Evolutionary conservation across 2,329 filamentous ascomycete species (phyloP).

Genomic region (Myriangium duriaei): DNA sequence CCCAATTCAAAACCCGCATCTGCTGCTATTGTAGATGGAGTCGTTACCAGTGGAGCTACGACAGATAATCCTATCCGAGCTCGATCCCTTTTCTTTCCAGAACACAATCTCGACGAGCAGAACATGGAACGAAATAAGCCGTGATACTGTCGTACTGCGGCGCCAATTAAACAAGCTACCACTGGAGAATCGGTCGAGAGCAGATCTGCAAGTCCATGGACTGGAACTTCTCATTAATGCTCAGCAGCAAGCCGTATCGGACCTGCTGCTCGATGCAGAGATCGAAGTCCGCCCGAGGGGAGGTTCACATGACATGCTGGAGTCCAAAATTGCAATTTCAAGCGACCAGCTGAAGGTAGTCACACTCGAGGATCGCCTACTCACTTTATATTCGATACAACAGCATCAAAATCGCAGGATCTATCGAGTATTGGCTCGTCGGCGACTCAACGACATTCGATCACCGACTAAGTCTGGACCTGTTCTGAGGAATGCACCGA

Average conservation of each 20-base stretch:
- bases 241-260: neutral
- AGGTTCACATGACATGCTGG: too few relatives aligned
- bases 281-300: neutral
- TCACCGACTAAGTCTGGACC: slow-evolving; percentile 16
- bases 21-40: too few relatives aligned
- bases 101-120: neutral
- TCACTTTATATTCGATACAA: slow-evolving; percentile 20
- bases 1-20: too few relatives aligned
- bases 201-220: neutral
- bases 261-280: neutral
- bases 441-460: slow-evolving; percentile 16
- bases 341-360: slow-evolving; percentile 16
- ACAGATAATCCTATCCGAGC: neutral
- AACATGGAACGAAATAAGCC: neutral
- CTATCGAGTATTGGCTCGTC: too few relatives aligned
- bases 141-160: neutral
- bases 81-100: neutral
- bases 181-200: neutral
- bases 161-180: neutral
- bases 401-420: slow-evolving; percentile 12
- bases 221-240: neutral
- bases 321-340: slow-evolving; percentile 11
- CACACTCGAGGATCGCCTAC: slow-evolving; percentile 19
- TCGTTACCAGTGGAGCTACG: neutral
- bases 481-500: slow-evolving; percentile 19